These are phyloP conservation scores for Trichoderma breve DNA, from an alignment of 2,329 filamentous ascomycete genomes.

Conservation along the genomic window DNA sequence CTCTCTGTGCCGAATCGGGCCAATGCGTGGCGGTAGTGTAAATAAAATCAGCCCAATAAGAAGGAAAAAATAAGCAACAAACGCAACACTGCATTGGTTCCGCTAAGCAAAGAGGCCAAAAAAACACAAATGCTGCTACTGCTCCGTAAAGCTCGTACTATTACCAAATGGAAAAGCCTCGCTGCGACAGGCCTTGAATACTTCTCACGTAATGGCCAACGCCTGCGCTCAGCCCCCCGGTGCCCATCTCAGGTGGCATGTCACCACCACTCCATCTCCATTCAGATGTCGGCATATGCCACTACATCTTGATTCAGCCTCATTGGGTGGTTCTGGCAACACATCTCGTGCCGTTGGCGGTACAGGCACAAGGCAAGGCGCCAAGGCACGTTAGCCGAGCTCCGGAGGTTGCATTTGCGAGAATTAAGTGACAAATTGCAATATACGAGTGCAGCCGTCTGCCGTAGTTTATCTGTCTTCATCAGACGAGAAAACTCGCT, in stretches of 20 bases:
- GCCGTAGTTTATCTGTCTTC: neutral
- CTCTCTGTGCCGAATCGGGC: neutral
- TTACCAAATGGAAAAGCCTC: constrained; percentile 21
- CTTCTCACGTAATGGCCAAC: constrained; percentile 21
- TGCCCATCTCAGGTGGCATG: constrained; percentile 11
- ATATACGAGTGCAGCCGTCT: neutral
- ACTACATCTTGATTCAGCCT: constrained; percentile 6
- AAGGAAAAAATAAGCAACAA: neutral
- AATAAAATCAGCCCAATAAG: neutral
- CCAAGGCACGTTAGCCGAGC: neutral
- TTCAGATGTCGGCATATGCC: neutral
- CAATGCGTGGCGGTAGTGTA: neutral
- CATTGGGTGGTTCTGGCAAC: constrained; percentile 7
- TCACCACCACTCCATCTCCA: neutral
- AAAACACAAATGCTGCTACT: neutral
- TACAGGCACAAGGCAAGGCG: neutral
- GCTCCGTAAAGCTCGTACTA: neutral
- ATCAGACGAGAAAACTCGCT: neutral
- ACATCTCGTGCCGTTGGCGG: neutral
- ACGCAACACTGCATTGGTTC: neutral
- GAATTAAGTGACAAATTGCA: neutral
- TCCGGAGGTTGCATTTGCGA: constrained; percentile 6
- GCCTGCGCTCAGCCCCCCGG: neutral
- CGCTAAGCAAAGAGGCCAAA: neutral
- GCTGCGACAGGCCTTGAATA: constrained; percentile 18